Conservation (phyloP, 2,329 filamentous ascomycete genomes). For the Hypoxylon sp. region DNA sequence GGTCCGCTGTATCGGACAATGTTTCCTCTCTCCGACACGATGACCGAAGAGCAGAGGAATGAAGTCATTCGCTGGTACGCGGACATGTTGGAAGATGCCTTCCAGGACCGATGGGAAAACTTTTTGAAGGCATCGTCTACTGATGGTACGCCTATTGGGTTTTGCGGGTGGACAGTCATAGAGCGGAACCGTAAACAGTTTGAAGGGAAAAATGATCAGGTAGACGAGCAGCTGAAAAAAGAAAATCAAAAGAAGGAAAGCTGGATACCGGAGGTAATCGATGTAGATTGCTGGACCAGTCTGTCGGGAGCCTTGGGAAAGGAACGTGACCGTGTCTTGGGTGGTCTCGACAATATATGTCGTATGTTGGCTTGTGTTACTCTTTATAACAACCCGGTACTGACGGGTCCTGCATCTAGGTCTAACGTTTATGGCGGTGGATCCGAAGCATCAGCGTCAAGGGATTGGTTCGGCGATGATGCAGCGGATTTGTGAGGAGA, state of each 20-base stretch:
- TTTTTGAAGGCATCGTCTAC: neutral
- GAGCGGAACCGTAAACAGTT: neutral
- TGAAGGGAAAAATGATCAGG: neutral
- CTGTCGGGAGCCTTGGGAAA: neutral
- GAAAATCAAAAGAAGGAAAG: neutral
- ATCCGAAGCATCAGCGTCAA: slow-evolving; percentile 10
- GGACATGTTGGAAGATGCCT: neutral
- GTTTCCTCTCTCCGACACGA: neutral
- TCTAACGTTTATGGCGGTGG: neutral
- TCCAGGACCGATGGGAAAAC: neutral
- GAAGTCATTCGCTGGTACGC: neutral
- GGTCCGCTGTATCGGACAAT: neutral
- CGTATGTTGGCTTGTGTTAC: neutral
- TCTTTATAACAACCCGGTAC: neutral
- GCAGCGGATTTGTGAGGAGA: slow-evolving; percentile 40
- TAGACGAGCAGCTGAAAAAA: neutral
- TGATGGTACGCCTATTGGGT: neutral
- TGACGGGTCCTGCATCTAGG: neutral
- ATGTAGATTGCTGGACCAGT: neutral
- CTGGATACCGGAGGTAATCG: neutral
- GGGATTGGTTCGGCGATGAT: slow-evolving; percentile 42
- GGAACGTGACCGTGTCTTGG: neutral
- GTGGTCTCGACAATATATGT: neutral
- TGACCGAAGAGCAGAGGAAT: neutral
- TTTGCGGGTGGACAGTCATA: neutral